Conservation (phyloP, 306 rosid genomes). For the Quercus glauca region DNA sequence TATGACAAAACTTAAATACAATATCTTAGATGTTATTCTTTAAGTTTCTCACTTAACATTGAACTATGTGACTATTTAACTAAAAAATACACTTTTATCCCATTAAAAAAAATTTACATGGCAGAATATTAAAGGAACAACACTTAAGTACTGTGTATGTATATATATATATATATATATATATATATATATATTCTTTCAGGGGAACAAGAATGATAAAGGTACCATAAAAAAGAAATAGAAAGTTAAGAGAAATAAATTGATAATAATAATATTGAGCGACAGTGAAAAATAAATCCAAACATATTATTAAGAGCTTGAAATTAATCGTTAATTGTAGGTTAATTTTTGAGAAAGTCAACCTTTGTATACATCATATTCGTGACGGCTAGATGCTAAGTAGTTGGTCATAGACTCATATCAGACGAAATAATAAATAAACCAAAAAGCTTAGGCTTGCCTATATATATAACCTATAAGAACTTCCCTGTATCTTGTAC, state of each 20-base stretch:
- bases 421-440: not conserved
- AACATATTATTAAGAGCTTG: too few relatives aligned
- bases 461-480: not conserved
- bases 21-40: accelerated
- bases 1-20: too few relatives aligned
- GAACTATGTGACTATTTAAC: accelerated
- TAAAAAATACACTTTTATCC: accelerated
- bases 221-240: not conserved
- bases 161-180: too few relatives aligned
- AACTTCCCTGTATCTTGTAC: not conserved
- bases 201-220: not conserved
- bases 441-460: not conserved
- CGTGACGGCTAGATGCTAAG: not conserved
- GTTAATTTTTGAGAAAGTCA: not conserved
- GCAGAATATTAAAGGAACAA: accelerated
- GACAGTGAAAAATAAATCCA: too few relatives aligned
- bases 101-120: accelerated
- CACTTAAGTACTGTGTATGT: too few relatives aligned
- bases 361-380: not conserved
- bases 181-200: too few relatives aligned
- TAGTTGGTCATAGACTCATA: not conserved
- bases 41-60: accelerated
- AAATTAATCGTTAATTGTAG: too few relatives aligned
- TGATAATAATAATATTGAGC: too few relatives aligned
- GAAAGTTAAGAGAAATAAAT: too few relatives aligned